Evolutionary conservation across 2,329 filamentous ascomycete genomes (phyloP), one percentile per base, ranked within the genome.

Genomic region (Scedosporium dehoogii): DNA sequence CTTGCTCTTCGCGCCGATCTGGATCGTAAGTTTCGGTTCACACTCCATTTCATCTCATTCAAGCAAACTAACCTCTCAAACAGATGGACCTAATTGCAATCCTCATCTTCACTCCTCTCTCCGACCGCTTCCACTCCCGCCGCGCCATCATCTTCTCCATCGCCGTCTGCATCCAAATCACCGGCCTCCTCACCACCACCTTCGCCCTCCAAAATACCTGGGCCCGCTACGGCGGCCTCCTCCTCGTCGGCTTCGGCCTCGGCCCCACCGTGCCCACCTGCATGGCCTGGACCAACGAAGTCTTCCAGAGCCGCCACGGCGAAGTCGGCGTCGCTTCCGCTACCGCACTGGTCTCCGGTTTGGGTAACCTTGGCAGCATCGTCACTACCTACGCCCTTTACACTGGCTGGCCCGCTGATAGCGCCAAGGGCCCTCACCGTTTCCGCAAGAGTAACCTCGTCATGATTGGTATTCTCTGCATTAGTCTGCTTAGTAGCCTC

Each of bases 221-320:
- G 91, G 87, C 90, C 1, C 85, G 91, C 51, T 96, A 96, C 71
- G 90, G 89, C 58, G 92, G 92, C 3, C 83, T 96, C n/a, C 78
- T 96, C 59, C 87, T 96, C 76, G 88, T 96, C 42, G 92, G 92
- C 4, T 96, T 96, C 69, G 92, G 92, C 0, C 85, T 96, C 1
- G 92, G 92, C 1, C 92, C 92, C 3, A 96, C 92, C 0, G 91
- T 96, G 1, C 92, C 92, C 10, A 93, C 93, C 70, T 93, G 90
- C 73, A 96, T 96, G 92, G 88, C 91, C 42, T 96, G 92, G 92
- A 91, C 90, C 38, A 90, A 86, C 65, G 90, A 96, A 74, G 88
- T 96, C 70, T 96, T 96, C 78, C 91, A 96, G 75, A 83, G 84
- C 38, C 88, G 92, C 12, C 92, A 96, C 70, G 91, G 92, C 57